Percentiles rank a stretch among this genome's conserved stretches.
These are phyloP conservation scores for Ophiocordyceps camponoti-saundersi DNA, from an alignment of 2,329 filamentous ascomycete genomes.

Conservation along the genomic window DNA sequence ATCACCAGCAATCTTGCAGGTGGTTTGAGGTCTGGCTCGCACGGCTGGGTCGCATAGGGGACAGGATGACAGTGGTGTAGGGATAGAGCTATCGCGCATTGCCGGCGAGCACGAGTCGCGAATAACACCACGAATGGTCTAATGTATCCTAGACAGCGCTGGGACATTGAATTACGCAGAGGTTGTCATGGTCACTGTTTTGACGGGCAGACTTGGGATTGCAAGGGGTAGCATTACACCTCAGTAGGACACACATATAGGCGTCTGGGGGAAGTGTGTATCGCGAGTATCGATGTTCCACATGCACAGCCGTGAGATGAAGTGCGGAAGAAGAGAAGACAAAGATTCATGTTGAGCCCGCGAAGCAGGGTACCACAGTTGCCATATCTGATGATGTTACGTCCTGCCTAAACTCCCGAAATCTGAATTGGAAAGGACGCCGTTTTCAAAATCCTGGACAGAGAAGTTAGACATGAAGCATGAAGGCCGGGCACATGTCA, in stretches of 20 bases:
- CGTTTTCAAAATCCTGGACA: constrained; percentile 23
- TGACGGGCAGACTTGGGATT: too few relatives aligned
- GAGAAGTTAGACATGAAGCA: constrained; percentile 8
- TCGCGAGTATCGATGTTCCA: background rate
- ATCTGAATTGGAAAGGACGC: constrained; percentile 24
- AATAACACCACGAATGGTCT: constrained; percentile 20
- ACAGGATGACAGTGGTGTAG: constrained; percentile 14
- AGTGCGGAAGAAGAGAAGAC: constrained; percentile 9
- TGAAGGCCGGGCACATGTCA: background rate
- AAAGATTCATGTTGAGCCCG: constrained; percentile 26
- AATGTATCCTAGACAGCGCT: constrained; percentile 25
- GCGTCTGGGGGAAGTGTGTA: too few relatives aligned
- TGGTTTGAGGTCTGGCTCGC: constrained; percentile 6
- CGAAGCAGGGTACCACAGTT: constrained; percentile 22
- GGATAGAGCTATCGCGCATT: constrained; percentile 20
- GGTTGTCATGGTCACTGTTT: background rate
- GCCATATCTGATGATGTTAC: constrained; percentile 19
- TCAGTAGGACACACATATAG: too few relatives aligned
- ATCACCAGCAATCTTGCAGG: background rate
- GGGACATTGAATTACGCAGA: background rate
- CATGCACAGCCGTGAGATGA: constrained; percentile 1
- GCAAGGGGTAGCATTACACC: too few relatives aligned
- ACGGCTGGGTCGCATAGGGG: constrained; percentile 9
- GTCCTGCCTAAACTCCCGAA: constrained; percentile 29
- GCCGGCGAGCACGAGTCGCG: constrained; percentile 16